Conservation (phyloP, 164 flowering plant genomes). For the Kingdonia uniflora region DNA sequence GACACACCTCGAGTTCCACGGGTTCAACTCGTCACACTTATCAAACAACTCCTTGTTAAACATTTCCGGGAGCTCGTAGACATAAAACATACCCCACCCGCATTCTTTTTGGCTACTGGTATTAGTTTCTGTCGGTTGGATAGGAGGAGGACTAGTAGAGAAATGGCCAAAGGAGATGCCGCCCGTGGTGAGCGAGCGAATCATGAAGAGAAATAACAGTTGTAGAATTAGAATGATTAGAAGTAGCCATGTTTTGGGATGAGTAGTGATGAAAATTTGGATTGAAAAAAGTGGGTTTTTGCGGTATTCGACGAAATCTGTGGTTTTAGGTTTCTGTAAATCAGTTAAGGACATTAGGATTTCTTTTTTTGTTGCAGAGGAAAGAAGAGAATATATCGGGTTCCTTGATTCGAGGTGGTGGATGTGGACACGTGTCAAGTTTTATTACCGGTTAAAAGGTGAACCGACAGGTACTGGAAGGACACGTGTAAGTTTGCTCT, state of each 20-base stretch:
- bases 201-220: constrained; percentile 13
- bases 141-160: constrained; percentile 2
- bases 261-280: constrained; percentile 11
- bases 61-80: constrained; percentile 59
- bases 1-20: constrained; percentile 66
- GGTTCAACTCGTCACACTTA: constrained; percentile 45
- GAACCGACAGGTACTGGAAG: neutral
- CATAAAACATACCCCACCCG: constrained; percentile 41
- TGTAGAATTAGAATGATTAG: constrained; percentile 20
- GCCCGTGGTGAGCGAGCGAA: constrained; percentile 9
- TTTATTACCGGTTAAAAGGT: constrained; percentile 6
- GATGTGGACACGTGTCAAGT: neutral
- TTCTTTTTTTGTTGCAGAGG: neutral
- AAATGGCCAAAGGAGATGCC: too few relatives aligned
- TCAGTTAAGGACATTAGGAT: neutral
- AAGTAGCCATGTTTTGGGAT: constrained; percentile 23
- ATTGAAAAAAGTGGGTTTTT: constrained; percentile 7
- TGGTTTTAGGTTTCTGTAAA: neutral
- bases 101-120: constrained; percentile 10
- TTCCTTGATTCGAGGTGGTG: neutral
- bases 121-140: constrained; percentile 4
- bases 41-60: constrained; percentile 48
- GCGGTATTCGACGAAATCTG: neutral
- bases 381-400: neutral
- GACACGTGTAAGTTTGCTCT: too few relatives aligned